Evolutionary conservation across 495 filamentous ascomycete genomes (phyloP).

Genomic region (Hyaloscypha finlandica): DNA sequence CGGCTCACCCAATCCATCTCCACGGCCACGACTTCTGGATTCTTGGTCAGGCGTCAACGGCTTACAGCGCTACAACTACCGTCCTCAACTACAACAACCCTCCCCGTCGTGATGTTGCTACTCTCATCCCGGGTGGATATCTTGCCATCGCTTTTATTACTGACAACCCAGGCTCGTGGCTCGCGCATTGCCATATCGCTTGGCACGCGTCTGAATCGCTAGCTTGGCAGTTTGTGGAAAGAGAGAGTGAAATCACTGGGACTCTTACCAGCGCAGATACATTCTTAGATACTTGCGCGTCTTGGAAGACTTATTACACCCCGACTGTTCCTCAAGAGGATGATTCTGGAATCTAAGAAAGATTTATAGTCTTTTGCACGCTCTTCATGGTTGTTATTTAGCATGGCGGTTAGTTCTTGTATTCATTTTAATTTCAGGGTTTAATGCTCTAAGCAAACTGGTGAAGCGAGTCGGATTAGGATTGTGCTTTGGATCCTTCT

Average conservation of each 20-base stretch:
- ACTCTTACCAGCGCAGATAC: slow-evolving; percentile 33
- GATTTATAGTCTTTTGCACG: background rate
- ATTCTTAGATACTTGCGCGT: slow-evolving; percentile 34
- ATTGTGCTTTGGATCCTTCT: too few species aligned
- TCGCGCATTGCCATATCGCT: slow-evolving; percentile 53
- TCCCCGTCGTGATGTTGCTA: slow-evolving; percentile 56
- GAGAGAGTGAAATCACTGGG: slow-evolving; percentile 41
- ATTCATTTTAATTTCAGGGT: too few species aligned
- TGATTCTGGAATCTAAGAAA: slow-evolving; percentile 35
- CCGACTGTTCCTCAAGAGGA: slow-evolving; percentile 29
- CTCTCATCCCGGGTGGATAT: slow-evolving; percentile 48
- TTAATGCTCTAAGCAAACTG: too few species aligned
- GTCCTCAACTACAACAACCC: slow-evolving; percentile 48
- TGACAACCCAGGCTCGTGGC: slow-evolving; percentile 48
- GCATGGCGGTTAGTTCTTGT: too few species aligned
- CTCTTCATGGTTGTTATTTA: too few species aligned
- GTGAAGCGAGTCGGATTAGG: too few species aligned
- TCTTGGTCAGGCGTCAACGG: slow-evolving; percentile 39
- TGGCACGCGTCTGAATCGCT: slow-evolving; percentile 62
- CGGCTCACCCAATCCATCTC: slow-evolving; percentile 63
- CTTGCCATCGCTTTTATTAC: slow-evolving; percentile 51
- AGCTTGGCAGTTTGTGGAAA: slow-evolving; percentile 57
- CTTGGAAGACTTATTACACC: slow-evolving; percentile 35
- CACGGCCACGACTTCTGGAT: slow-evolving; percentile 62
- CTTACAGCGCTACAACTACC: slow-evolving; percentile 24